These are phyloP conservation scores for Schwanniomyces vanrijiae DNA, from an alignment of 805 yeast genomes.

Conservation along the genomic window DNA sequence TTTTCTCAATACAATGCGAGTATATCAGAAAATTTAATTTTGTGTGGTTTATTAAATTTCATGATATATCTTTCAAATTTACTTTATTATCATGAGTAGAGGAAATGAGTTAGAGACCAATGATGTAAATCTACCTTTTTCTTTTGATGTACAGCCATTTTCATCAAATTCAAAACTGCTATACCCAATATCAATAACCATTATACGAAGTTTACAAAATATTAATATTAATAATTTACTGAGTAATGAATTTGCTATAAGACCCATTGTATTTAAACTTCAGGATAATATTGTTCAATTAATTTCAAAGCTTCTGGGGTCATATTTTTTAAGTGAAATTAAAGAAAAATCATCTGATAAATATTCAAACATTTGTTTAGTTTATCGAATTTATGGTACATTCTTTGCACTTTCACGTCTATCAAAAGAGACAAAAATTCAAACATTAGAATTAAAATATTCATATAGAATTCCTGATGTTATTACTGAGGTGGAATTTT, in stretches of 20 bases:
- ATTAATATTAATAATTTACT: conserved; percentile 3
- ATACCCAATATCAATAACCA: conserved; percentile 11
- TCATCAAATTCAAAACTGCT: conserved; percentile 3
- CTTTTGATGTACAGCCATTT: conserved; percentile 13
- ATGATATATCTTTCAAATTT: background rate
- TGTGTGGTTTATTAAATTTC: background rate
- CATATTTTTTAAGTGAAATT: conserved; percentile 13
- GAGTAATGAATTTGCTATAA: background rate
- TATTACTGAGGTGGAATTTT: background rate
- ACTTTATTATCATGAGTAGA: background rate
- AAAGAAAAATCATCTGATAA: conserved; percentile 12
- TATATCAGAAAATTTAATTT: background rate
- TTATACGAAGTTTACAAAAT: conserved; percentile 9
- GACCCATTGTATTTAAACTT: conserved; percentile 8
- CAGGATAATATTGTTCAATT: conserved; percentile 4
- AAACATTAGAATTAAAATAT: conserved; percentile 3
- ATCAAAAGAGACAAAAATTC: conserved; percentile 6
- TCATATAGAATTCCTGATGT: background rate
- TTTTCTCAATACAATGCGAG: background rate
- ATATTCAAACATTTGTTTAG: conserved; percentile 10
- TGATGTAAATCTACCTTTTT: conserved; percentile 10
- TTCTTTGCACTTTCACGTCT: conserved; percentile 13
- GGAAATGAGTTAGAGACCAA: background rate
- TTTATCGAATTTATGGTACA: conserved; percentile 10
- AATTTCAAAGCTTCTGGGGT: conserved; percentile 6